Evolutionary conservation across 208 protist species (phyloP).

Genomic region (Novymonas esmeraldas): DNA sequence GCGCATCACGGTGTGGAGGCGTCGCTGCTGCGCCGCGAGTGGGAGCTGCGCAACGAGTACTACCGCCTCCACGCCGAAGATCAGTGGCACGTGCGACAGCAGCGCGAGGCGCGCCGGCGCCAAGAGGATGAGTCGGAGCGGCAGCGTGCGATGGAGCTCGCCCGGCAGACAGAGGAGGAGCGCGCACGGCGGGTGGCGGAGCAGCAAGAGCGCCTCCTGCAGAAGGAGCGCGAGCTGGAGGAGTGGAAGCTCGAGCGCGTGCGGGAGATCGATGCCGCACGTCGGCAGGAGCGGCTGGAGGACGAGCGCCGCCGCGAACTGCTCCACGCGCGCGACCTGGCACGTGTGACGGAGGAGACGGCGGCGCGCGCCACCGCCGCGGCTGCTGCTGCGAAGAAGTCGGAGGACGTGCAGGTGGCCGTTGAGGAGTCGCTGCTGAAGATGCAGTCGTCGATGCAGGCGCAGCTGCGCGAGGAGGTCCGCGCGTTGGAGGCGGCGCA

Average conservation of each 20-base stretch:
- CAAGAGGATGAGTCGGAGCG: conserved; percentile 63
- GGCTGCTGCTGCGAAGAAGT: conserved; percentile 24
- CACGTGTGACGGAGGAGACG: conserved; percentile 67
- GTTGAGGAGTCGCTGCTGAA: conserved; percentile 43
- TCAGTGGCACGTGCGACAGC: conserved; percentile 43
- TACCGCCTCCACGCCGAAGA: conserved; percentile 55
- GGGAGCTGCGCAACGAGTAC: conserved; percentile 67
- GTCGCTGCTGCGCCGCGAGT: conserved; percentile 62
- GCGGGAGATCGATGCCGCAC: conserved; percentile 53
- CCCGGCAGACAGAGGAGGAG: conserved; percentile 61
- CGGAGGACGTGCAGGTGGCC: conserved; percentile 39
- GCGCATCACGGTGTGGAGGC: conserved; percentile 43
- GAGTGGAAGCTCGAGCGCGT: conserved; percentile 79
- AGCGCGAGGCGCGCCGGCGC: conserved; percentile 42
- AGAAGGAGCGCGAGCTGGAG: conserved; percentile 80
- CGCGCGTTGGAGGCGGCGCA: conserved; percentile 37
- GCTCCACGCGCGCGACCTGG: conserved; percentile 72
- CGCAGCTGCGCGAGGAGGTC: conserved; percentile 43
- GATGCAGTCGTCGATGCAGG: conserved; percentile 40
- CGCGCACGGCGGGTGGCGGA: conserved; percentile 60
- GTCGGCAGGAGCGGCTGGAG: conserved; percentile 51
- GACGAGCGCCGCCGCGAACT: conserved; percentile 77
- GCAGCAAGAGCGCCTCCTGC: conserved; percentile 70
- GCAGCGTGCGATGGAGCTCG: conserved; percentile 46
- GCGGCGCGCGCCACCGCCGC: conserved; percentile 32